Percentiles rank a stretch among this genome's conserved stretches.
phyloP scores from a whole-genome alignment of 345 rosid species.

The Brassica nigra region DNA sequence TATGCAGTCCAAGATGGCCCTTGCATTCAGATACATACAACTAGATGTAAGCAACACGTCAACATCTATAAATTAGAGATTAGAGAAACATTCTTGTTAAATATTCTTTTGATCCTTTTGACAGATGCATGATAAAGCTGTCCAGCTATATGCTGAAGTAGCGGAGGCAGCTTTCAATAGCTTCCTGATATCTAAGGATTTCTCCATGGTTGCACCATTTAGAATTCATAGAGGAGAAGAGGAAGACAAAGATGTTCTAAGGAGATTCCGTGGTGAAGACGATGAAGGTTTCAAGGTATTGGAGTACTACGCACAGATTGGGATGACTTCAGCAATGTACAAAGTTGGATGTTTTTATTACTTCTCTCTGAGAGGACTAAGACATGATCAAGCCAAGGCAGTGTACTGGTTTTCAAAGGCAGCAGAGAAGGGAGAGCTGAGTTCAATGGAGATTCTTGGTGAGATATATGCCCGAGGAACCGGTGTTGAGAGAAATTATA shows the following conservation, averaged over 20 bases:
- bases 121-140: conserved; percentile 90
- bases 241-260: conserved; percentile 81
- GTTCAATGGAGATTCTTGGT: conserved; percentile 93
- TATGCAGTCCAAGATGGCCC: conserved; percentile 90
- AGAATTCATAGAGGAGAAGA: conserved; percentile 95
- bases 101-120: background rate
- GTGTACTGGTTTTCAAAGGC: conserved; percentile 83
- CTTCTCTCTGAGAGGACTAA: conserved; percentile 89
- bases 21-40: conserved; percentile 81
- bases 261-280: conserved; percentile 87
- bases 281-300: conserved; percentile 93
- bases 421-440: conserved; percentile 84
- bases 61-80: background rate
- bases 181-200: conserved; percentile 85
- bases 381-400: conserved; percentile 86
- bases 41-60: conserved; percentile 66
- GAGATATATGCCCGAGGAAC: conserved; percentile 97
- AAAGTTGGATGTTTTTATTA: conserved; percentile 80
- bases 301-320: conserved; percentile 94
- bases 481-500: conserved; percentile 91
- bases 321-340: conserved; percentile 83
- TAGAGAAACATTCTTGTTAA: background rate
- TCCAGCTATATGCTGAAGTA: conserved; percentile 71
- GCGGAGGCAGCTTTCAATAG: conserved; percentile 88
- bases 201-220: conserved; percentile 74